These are phyloP conservation scores for Boletus bicolor DNA, from an alignment of 768 basidiomycete species.

Conservation along the genomic window DNA sequence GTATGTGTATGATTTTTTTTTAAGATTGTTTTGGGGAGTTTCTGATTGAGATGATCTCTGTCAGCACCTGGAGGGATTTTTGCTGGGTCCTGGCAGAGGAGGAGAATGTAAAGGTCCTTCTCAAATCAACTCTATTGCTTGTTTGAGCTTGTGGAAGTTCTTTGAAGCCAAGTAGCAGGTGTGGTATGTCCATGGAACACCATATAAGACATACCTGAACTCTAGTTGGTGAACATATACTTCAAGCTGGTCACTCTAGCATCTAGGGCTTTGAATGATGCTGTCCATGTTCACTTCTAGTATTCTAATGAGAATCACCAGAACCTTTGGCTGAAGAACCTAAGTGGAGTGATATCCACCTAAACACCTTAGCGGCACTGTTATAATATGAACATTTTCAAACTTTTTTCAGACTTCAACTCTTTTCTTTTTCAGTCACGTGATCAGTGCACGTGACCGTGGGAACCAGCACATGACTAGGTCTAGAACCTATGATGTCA, in stretches of 20 bases:
- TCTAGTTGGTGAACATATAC: slow-evolving; percentile 60
- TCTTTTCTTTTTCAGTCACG: too few species aligned
- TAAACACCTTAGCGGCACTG: slow-evolving; percentile 45
- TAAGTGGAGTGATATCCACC: slow-evolving; percentile 36
- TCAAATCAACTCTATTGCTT: slow-evolving; percentile 49
- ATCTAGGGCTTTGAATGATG: slow-evolving; percentile 59
- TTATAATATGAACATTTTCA: too few species aligned
- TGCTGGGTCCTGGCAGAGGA: slow-evolving; percentile 45
- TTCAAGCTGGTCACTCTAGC: slow-evolving; percentile 53
- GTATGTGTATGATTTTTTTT: slow-evolving; percentile 63
- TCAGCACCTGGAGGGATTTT: slow-evolving; percentile 40
- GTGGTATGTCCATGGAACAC: slow-evolving; percentile 25
- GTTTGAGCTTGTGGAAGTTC: slow-evolving; percentile 49
- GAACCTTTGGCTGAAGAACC: neutral
- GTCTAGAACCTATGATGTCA: too few species aligned
- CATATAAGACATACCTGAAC: slow-evolving; percentile 58
- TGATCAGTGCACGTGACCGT: too few species aligned
- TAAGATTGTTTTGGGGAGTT: slow-evolving; percentile 57
- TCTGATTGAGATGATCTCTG: slow-evolving; percentile 55
- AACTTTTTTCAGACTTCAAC: too few species aligned
- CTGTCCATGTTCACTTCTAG: slow-evolving; percentile 70
- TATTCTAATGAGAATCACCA: slow-evolving; percentile 37
- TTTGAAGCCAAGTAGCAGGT: slow-evolving; percentile 40
- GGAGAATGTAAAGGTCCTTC: slow-evolving; percentile 60
- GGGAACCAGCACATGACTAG: too few species aligned